phyloP scores from a whole-genome alignment of 2,329 filamentous ascomycete genomes.

The Cladosporium sp. region DNA sequence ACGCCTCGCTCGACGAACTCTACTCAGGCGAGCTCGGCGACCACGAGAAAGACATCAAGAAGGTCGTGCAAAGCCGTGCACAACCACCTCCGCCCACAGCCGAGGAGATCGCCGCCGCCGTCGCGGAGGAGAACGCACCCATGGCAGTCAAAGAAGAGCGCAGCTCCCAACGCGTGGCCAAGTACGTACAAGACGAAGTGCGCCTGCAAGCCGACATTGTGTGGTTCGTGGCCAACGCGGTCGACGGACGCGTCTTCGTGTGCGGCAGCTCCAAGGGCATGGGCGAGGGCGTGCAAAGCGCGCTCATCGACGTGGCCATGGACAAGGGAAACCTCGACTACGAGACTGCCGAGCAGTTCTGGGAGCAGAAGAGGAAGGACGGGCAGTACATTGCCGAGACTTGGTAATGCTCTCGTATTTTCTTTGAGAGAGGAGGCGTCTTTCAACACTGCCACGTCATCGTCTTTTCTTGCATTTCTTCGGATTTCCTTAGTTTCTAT shows the following conservation, averaged over 20 bases:
- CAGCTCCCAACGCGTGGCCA: constrained; percentile 60
- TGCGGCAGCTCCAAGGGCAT: constrained; percentile 94
- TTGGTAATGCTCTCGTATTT: constrained; percentile 22
- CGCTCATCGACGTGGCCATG: constrained; percentile 87
- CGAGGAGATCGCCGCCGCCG: constrained; percentile 24
- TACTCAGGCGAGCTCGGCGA: constrained; percentile 97
- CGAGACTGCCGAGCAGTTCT: constrained; percentile 81
- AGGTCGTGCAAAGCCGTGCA: constrained; percentile 45
- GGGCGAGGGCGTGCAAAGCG: constrained; percentile 91
- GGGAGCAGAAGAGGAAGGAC: constrained; percentile 84
- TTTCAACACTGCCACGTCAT: too few species aligned
- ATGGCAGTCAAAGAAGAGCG: constrained; percentile 9
- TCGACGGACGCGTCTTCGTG: constrained; percentile 96
- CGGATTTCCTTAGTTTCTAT: too few species aligned
- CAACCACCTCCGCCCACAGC: constrained; percentile 22
- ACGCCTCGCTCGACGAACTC: constrained; percentile 89
- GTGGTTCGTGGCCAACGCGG: constrained; percentile 93
- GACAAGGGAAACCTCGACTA: constrained; percentile 80
- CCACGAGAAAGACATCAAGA: constrained; percentile 61
- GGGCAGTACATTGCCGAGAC: constrained; percentile 87
- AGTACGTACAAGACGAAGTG: constrained; percentile 96
- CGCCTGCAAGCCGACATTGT: constrained; percentile 88
- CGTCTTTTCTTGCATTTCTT: too few species aligned
- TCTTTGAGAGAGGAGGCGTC: too few species aligned
- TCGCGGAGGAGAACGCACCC: constrained; percentile 55